Evolutionary conservation across 371 early-diverging fungal species (phyloP).

Genomic region (Nematocida ironsii): DNA sequence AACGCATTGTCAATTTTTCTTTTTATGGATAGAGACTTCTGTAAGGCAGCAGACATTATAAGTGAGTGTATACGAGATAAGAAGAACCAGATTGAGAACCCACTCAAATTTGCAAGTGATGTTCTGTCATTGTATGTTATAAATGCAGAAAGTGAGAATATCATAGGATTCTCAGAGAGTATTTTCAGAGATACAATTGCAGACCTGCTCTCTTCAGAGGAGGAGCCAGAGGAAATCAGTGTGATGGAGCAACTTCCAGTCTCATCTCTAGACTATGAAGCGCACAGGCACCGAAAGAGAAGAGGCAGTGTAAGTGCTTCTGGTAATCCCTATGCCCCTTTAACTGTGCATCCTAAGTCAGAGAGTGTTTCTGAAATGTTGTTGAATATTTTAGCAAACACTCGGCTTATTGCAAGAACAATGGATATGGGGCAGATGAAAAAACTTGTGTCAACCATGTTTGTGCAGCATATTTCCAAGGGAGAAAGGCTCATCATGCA

Average conservation of each 20-base stretch:
- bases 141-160: constrained; percentile 39
- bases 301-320: constrained; percentile 51
- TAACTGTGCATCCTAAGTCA: constrained; percentile 31
- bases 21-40: constrained; percentile 39
- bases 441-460: constrained; percentile 64
- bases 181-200: constrained; percentile 22
- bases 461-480: constrained; percentile 36
- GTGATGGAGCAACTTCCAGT: constrained; percentile 11
- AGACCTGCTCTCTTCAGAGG: constrained; percentile 24
- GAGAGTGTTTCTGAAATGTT: constrained; percentile 32
- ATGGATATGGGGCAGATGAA: constrained; percentile 64
- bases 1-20: constrained; percentile 45
- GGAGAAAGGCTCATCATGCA: constrained; percentile 82
- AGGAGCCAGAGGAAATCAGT: not conserved
- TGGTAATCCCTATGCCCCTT: constrained; percentile 25
- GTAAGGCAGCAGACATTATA: constrained; percentile 32
- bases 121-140: constrained; percentile 37
- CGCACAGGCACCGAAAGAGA: constrained; percentile 29
- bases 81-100: constrained; percentile 4
- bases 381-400: constrained; percentile 21
- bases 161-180: constrained; percentile 36
- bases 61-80: constrained; percentile 1
- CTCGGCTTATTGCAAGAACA: constrained; percentile 40
- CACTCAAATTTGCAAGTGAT: constrained; percentile 46
- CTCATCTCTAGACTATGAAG: not conserved